Conservation (phyloP, 164 flowering plant genomes). For the Kingdonia uniflora region DNA sequence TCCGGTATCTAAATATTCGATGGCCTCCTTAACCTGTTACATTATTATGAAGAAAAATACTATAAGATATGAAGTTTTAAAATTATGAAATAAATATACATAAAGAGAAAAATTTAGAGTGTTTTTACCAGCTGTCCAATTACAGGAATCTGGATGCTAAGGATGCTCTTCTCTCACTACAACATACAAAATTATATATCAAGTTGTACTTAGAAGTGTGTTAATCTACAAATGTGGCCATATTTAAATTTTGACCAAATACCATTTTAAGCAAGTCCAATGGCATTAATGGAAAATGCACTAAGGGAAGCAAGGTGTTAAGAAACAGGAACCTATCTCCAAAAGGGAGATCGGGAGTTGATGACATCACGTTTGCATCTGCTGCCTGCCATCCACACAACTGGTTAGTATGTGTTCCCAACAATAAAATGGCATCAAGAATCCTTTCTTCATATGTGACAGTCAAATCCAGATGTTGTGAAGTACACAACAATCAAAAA, state of each 20-base stretch:
- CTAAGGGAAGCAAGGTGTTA: constrained; percentile 36
- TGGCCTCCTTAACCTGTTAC: constrained; percentile 67
- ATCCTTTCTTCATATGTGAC: too few species aligned
- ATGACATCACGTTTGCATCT: constrained; percentile 36
- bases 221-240: too few species aligned
- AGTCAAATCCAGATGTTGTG: too few species aligned
- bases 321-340: constrained; percentile 48
- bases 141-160: constrained; percentile 32
- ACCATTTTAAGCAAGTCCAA: constrained; percentile 60
- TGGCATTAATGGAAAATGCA: constrained; percentile 72
- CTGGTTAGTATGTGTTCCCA: constrained; percentile 49
- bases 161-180: constrained; percentile 69
- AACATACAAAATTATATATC: too few species aligned
- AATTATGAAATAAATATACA: not conserved
- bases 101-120: not conserved
- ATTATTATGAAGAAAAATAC: constrained; percentile 2
- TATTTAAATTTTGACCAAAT: not conserved
- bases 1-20: constrained; percentile 29
- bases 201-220: not conserved
- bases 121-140: constrained; percentile 53
- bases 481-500: too few species aligned
- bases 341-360: constrained; percentile 51
- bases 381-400: constrained; percentile 59
- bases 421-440: too few species aligned
- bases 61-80: not conserved